Conservation (phyloP, 2,329 filamentous ascomycete genomes). For the Epichloe brachyelytri region DNA sequence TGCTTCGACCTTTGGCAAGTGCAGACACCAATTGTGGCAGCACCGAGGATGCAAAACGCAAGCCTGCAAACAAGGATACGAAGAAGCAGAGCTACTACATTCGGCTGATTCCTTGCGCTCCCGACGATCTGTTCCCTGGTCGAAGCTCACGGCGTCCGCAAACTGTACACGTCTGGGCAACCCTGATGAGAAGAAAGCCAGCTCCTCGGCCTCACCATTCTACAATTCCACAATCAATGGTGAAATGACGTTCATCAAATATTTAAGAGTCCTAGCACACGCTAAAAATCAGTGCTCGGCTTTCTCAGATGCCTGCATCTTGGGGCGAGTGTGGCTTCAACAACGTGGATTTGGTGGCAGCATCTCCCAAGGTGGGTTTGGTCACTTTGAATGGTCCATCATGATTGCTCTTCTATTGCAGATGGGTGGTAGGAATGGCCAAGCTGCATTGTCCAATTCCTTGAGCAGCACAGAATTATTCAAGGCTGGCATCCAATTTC, state of each 20-base stretch:
- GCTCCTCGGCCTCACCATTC: slow-evolving; percentile 51
- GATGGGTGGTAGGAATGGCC: slow-evolving; percentile 59
- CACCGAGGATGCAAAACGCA: slow-evolving; percentile 7
- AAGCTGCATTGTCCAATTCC: slow-evolving; percentile 59
- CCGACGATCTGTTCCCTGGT: slow-evolving; percentile 54
- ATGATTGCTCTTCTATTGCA: slow-evolving; percentile 69
- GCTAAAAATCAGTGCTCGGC: slow-evolving; percentile 55
- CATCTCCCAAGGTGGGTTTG: slow-evolving; percentile 71
- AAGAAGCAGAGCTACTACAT: slow-evolving; percentile 39
- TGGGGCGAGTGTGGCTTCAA: slow-evolving; percentile 79
- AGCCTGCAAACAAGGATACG: slow-evolving; percentile 13
- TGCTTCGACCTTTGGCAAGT: slow-evolving; percentile 24
- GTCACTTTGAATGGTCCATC: slow-evolving; percentile 82
- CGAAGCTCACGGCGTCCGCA: slow-evolving; percentile 57
- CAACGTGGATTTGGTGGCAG: slow-evolving; percentile 69
- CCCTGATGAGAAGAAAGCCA: slow-evolving; percentile 29
- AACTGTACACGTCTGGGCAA: slow-evolving; percentile 53
- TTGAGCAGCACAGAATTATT: slow-evolving; percentile 90
- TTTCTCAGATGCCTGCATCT: slow-evolving; percentile 71
- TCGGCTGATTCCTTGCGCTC: slow-evolving; percentile 63
- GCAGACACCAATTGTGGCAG: slow-evolving; percentile 8
- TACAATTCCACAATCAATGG: slow-evolving; percentile 81
- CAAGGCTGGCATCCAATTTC: slow-evolving; percentile 83
- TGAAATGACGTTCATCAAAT: slow-evolving; percentile 59
- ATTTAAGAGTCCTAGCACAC: slow-evolving; percentile 63